Conservation (phyloP, 2,329 filamentous ascomycete genomes). For the Colletotrichum aenigma region DNA sequence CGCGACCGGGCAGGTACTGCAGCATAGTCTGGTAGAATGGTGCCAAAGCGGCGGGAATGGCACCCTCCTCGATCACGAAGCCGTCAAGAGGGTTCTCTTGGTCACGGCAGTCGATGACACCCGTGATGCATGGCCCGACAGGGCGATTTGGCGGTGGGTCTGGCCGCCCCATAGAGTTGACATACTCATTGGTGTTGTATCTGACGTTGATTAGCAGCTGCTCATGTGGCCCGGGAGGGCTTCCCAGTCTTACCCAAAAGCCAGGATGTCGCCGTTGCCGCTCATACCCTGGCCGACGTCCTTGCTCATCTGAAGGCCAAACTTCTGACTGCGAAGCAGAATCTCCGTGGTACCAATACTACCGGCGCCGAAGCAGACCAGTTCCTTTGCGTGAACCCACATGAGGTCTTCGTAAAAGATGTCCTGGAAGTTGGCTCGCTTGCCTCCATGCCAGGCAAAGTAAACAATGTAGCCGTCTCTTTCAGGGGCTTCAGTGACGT, state of each 20-base stretch:
- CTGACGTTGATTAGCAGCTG: constrained; percentile 30
- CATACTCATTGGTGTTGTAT: constrained; percentile 62
- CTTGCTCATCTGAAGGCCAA: constrained; percentile 62
- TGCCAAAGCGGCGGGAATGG: constrained; percentile 61
- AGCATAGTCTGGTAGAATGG: constrained; percentile 61
- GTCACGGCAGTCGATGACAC: constrained; percentile 64
- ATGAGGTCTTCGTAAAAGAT: constrained; percentile 64
- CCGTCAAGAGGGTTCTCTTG: constrained; percentile 61
- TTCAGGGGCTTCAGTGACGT: constrained; percentile 56
- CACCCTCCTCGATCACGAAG: constrained; percentile 68
- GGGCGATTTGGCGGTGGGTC: constrained; percentile 54
- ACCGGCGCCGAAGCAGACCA: constrained; percentile 72
- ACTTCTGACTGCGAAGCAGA: constrained; percentile 61
- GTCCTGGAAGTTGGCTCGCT: constrained; percentile 56
- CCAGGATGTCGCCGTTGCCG: constrained; percentile 71
- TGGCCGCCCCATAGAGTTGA: constrained; percentile 59
- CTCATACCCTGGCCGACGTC: constrained; percentile 64
- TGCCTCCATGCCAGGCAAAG: constrained; percentile 67
- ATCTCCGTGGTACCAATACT: constrained; percentile 70
- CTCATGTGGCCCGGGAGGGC: not conserved
- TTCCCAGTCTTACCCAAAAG: constrained; percentile 55
- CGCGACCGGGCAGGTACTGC: constrained; percentile 54
- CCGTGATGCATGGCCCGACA: constrained; percentile 66
- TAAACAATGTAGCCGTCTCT: constrained; percentile 66
- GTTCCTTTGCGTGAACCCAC: constrained; percentile 69